phyloP scores from a whole-genome alignment of 345 rosid genomes.

The Sonneratia caseolaris region DNA sequence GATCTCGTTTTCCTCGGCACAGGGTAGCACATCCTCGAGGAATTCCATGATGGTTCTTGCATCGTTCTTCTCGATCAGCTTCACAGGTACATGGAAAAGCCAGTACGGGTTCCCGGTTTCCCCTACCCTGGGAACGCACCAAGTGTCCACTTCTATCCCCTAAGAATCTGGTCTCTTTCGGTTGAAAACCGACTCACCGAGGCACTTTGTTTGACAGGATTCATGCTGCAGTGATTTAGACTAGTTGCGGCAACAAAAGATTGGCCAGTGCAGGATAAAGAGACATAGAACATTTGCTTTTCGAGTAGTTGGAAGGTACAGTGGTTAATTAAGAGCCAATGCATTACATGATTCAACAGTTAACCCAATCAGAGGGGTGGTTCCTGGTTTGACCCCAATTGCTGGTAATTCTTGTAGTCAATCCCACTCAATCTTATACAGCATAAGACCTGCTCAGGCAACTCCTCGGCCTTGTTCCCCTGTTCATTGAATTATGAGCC shows the following conservation, averaged over 20 bases:
- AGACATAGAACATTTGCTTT: neutral
- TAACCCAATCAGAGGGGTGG: neutral
- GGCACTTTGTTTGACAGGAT: neutral
- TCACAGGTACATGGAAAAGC: no score
- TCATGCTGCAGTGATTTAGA: neutral
- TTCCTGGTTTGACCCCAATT: slow-evolving; percentile 42
- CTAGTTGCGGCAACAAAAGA: neutral
- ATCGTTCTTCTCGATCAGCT: no score
- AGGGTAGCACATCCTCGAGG: no score
- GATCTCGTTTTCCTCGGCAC: no score
- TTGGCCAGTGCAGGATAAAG: neutral
- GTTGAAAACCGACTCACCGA: no score
- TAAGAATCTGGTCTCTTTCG: no score
- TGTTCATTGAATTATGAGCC: slow-evolving; percentile 18
- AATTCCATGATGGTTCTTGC: no score
- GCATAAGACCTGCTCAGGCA: slow-evolving; percentile 86
- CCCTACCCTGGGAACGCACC: no score
- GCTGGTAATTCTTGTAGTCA: slow-evolving; percentile 65
- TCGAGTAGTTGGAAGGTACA: neutral
- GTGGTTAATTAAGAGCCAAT: neutral
- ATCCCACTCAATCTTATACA: slow-evolving; percentile 68
- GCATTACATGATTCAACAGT: neutral
- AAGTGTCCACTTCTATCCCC: no score
- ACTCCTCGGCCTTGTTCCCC: slow-evolving; percentile 85
- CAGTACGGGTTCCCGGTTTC: no score